These are phyloP conservation scores for Hygrophorus pudorinus DNA, from an alignment of 768 basidiomycete genomes.

Conservation along the genomic window DNA sequence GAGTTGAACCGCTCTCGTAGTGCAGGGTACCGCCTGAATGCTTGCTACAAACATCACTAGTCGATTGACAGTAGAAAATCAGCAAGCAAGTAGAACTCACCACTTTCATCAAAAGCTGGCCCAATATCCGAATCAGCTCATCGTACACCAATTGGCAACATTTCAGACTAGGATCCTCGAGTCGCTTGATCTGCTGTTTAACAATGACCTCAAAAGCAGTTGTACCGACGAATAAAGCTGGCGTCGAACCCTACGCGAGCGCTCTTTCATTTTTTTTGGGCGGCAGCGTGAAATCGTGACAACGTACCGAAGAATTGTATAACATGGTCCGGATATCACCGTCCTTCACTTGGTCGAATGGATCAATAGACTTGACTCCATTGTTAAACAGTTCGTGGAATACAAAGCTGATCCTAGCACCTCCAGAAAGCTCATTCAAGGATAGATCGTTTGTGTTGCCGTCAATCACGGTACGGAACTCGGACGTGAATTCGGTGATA, in stretches of 20 bases:
- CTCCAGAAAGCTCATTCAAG: slow-evolving; percentile 92
- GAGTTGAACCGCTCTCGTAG: slow-evolving; percentile 92
- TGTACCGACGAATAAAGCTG: slow-evolving; percentile 95
- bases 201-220: slow-evolving; percentile 98
- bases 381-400: slow-evolving; percentile 98
- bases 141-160: slow-evolving; percentile 96
- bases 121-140: slow-evolving; percentile 92
- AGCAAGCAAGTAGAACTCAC: slow-evolving; percentile 35
- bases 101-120: slow-evolving; percentile 83
- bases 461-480: slow-evolving; percentile 95
- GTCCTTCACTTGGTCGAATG: slow-evolving; percentile 98
- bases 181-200: slow-evolving; percentile 95
- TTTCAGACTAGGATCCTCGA: slow-evolving; percentile 90
- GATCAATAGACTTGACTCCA: slow-evolving; percentile 92
- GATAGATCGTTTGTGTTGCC: slow-evolving; percentile 95
- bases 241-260: slow-evolving; percentile 72
- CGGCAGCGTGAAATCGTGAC: background rate
- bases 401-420: slow-evolving; percentile 97
- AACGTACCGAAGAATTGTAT: slow-evolving; percentile 87
- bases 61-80: background rate
- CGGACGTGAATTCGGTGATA: slow-evolving; percentile 95
- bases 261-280: background rate
- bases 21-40: slow-evolving; percentile 93
- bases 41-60: slow-evolving; percentile 48
- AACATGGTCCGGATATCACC: slow-evolving; percentile 92